Conservation (phyloP, 306 rosid genomes). For the Acmispon strigosus region DNA sequence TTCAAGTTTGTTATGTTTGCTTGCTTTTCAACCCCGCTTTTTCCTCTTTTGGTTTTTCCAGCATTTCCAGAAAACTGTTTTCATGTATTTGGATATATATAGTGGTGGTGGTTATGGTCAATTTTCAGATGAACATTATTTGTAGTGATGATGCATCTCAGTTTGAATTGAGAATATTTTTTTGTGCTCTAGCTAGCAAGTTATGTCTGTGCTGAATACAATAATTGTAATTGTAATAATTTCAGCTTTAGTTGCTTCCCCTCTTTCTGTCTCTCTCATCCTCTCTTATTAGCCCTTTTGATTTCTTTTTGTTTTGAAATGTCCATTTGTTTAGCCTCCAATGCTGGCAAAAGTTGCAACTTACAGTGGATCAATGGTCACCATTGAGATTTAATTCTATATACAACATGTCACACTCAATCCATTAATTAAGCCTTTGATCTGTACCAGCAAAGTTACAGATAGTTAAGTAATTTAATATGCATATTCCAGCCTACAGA, state of each 20-base stretch:
- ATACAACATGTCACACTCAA: background rate
- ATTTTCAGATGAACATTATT: constrained; percentile 13
- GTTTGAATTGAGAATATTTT: too few species aligned
- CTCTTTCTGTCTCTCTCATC: background rate
- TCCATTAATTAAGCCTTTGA: constrained; percentile 18
- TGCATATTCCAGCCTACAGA: constrained; percentile 32
- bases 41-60: too few species aligned
- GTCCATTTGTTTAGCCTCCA: constrained; percentile 30
- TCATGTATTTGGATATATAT: background rate
- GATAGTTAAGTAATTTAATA: constrained; percentile 23
- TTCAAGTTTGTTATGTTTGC: background rate
- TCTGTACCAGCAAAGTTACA: constrained; percentile 24
- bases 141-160: background rate
- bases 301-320: constrained; percentile 18
- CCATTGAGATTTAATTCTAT: constrained; percentile 7
- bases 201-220: constrained; percentile 4
- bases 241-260: background rate
- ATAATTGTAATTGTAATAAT: background rate
- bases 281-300: background rate
- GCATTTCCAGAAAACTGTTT: background rate
- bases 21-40: background rate
- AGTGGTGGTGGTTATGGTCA: background rate
- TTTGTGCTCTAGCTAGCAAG: too few species aligned
- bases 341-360: constrained; percentile 24
- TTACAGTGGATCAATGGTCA: constrained; percentile 22